Evolutionary conservation across 345 rosid species (phyloP).

Genomic region (Camelina sativa): DNA sequence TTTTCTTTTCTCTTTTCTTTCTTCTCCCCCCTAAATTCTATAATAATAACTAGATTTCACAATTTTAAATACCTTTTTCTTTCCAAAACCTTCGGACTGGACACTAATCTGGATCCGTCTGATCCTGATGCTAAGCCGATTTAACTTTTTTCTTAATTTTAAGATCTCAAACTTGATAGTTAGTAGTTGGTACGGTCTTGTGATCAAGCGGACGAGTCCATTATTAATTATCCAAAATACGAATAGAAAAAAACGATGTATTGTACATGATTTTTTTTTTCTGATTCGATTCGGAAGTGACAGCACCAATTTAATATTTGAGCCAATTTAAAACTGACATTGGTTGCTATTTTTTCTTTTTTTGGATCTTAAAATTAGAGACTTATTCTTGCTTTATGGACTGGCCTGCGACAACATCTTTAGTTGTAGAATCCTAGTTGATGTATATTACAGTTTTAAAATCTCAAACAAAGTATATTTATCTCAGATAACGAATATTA

Average conservation of each 20-base stretch:
- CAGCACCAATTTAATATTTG: conserved; percentile 1
- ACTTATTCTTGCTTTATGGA: neutral
- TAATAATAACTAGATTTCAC: neutral
- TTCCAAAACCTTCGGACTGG: conserved; percentile 34
- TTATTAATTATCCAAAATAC: neutral
- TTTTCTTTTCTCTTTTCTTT: neutral
- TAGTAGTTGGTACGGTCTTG: neutral
- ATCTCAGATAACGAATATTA: neutral
- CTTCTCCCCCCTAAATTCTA: neutral
- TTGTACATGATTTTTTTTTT: neutral
- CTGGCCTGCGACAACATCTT: conserved; percentile 23
- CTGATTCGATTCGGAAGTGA: conserved; percentile 21
- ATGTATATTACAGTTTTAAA: no score
- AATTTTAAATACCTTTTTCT: conserved; percentile 7
- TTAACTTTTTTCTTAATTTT: no score
- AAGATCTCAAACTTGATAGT: neutral
- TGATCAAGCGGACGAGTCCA: neutral
- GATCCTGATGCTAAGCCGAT: neutral
- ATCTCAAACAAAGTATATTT: neutral
- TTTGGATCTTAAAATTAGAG: neutral
- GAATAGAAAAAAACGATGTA: neutral
- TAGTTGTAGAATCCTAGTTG: no score
- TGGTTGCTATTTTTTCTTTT: no score
- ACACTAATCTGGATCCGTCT: conserved; percentile 30
- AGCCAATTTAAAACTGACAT: neutral